A percentile compares a stretch with the other conserved stretches of the same genome.
These are phyloP conservation scores for Syzygium aromaticum DNA, from an alignment of 345 rosid species.

Conservation along the genomic window DNA sequence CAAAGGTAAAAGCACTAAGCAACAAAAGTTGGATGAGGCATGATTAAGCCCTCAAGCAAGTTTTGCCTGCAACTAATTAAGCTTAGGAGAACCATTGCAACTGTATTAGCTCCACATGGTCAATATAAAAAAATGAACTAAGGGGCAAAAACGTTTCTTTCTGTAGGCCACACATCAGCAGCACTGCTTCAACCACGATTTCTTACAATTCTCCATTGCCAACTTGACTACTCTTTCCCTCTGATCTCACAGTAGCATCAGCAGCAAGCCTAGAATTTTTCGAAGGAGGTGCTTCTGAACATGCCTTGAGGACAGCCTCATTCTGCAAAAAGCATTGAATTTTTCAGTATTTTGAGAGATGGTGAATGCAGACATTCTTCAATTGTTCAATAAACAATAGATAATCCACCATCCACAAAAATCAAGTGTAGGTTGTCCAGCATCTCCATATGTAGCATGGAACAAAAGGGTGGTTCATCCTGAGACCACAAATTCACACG, in stretches of 20 bases:
- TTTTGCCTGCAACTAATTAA: neutral
- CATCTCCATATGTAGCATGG: neutral
- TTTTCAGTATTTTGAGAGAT: neutral
- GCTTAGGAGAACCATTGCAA: neutral
- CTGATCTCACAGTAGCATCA: conserved; percentile 9
- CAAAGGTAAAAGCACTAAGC: neutral
- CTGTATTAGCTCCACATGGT: neutral
- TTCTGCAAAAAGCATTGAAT: conserved; percentile 32
- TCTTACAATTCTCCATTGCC: neutral
- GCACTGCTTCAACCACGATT: neutral
- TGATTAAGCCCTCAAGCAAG: neutral
- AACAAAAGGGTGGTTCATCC: neutral
- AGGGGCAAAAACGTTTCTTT: neutral
- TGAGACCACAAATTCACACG: neutral
- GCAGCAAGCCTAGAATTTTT: conserved; percentile 2
- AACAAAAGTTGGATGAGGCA: neutral
- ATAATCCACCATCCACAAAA: neutral
- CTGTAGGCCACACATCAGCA: neutral
- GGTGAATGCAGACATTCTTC: neutral
- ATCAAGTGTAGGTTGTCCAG: neutral
- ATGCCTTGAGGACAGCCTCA: conserved; percentile 61
- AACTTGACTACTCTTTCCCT: conserved; percentile 6
- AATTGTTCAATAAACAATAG: neutral
- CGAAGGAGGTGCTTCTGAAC: conserved; percentile 41
- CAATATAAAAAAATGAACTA: neutral